Conservation (phyloP, 495 filamentous ascomycete genomes). For the Xylaria intraflava region DNA sequence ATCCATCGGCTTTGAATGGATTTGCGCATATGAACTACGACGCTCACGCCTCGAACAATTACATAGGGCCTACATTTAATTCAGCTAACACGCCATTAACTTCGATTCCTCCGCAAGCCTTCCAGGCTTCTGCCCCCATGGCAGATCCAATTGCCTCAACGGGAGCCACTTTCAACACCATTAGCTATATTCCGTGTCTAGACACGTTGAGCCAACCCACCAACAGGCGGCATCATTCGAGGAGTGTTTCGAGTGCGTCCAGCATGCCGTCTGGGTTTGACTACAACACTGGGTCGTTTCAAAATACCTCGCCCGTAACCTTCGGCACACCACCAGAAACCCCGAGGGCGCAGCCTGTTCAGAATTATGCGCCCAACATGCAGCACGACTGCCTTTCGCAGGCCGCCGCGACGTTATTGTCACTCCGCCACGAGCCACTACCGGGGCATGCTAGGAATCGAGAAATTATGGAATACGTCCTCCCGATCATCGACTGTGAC, state of each 20-base stretch:
- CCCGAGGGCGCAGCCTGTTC: slow-evolving; percentile 3
- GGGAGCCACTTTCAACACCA: slow-evolving; percentile 3
- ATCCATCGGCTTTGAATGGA: background rate
- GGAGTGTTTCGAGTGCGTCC: slow-evolving; percentile 12
- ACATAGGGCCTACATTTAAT: slow-evolving; percentile 3
- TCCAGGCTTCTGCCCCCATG: slow-evolving; percentile 3
- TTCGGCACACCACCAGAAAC: slow-evolving; percentile 13
- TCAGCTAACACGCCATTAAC: background rate
- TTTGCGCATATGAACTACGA: slow-evolving; percentile 4
- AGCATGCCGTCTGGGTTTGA: slow-evolving; percentile 9
- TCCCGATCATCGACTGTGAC: slow-evolving; percentile 13
- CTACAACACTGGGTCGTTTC: background rate
- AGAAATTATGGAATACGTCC: slow-evolving; percentile 11
- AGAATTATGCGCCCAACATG: background rate
- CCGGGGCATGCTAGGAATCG: background rate
- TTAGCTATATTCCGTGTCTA: slow-evolving; percentile 8
- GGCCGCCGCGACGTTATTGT: slow-evolving; percentile 6
- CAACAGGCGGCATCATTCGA: slow-evolving; percentile 7
- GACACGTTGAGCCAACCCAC: slow-evolving; percentile 1
- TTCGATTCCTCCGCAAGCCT: background rate
- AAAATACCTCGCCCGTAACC: slow-evolving; percentile 1
- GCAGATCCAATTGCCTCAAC: slow-evolving; percentile 6
- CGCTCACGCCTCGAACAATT: background rate
- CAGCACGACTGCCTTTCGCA: slow-evolving; percentile 14
- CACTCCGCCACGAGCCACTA: slow-evolving; percentile 7